Conservation (phyloP, 768 basidiomycete species). For the Krasilnikovozyma curviuscula region DNA sequence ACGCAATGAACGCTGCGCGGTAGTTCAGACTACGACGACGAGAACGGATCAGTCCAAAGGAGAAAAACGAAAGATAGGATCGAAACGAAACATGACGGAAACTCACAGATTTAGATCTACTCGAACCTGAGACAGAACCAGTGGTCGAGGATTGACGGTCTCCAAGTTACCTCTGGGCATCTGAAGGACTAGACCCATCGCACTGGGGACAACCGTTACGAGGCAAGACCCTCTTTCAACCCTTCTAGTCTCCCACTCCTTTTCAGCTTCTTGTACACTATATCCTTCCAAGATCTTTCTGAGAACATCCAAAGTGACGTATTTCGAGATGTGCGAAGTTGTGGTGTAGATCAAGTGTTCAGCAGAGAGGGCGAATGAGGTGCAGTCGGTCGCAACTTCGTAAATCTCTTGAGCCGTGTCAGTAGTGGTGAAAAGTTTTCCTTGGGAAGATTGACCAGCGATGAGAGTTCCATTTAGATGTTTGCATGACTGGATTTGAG, state of each 20-base stretch:
- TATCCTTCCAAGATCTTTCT: conserved; percentile 17
- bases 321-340: conserved; percentile 57
- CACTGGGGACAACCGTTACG: conserved; percentile 65
- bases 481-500: conserved; percentile 9
- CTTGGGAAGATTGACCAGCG: conserved; percentile 45
- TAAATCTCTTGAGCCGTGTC: conserved; percentile 14
- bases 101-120: conserved; percentile 55
- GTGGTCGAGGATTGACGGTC: conserved; percentile 75
- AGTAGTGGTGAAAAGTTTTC: conserved; percentile 42
- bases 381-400: conserved; percentile 25
- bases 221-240: conserved; percentile 81
- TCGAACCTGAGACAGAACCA: conserved; percentile 69
- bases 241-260: conserved; percentile 48
- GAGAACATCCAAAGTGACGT: conserved; percentile 36
- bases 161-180: conserved; percentile 97
- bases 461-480: conserved; percentile 27
- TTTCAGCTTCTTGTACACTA: conserved; percentile 18
- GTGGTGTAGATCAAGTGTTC: conserved; percentile 72
- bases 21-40: conserved; percentile 42
- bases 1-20: conserved; percentile 71
- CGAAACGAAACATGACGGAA: background rate
- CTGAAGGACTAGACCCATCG: conserved; percentile 79
- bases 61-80: background rate
- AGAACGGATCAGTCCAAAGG: background rate
- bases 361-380: conserved; percentile 46